Evolutionary conservation across 352 stramenopile species (phyloP), one percentile per base, ranked within the genome.

Genomic region (Globisporangium alternatum): DNA sequence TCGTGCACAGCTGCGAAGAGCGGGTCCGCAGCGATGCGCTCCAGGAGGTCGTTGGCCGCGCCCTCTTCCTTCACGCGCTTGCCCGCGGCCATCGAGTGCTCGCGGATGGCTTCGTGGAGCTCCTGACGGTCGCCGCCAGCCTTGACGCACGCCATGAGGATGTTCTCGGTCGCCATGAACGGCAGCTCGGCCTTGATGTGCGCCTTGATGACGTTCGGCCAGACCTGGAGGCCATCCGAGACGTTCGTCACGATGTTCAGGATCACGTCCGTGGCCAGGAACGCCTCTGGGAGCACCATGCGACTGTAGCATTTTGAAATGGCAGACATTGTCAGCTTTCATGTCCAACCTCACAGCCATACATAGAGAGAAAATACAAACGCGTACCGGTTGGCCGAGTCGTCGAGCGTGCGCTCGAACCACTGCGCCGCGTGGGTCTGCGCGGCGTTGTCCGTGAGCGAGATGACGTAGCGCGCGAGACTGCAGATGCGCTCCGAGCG

Each of bases 131-230:
- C 96, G n/a, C 97, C 97, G 31, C 97, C 97, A 13, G 92, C 93
- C 91, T 99, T 98, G 55, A 98, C 89, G 73, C 97, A 99, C 45
- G 98, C 97, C 97, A 99, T 99, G 47, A 99, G 74, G 72, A 99
- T 99, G 74, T 98, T 98, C 77, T 99, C 97, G 10, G 97, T 99
- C 30, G 97, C 95, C 97, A 99, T 99, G 80, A 99, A 99, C 25
- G 97, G 97, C 65, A 99, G 80, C 82, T 99, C 97, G 19, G 95
- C 93, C 77, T 96, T 97, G 62, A 99, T 98, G 77, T 99, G 97
- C n/a, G 91, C 77, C 66, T 96, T 92, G 62, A 99, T 97, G 21
- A 98, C 90, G 66, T 97, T 97, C n/a, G 88, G 88, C 88, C 89
- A 97, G 54, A 97, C 89, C 74, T 98, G 96, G 67, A 99, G 88